Evolutionary conservation across 2,329 filamentous ascomycete species (phyloP), one percentile per base, ranked within the genome.

Genomic region (Phialophora expanda): DNA sequence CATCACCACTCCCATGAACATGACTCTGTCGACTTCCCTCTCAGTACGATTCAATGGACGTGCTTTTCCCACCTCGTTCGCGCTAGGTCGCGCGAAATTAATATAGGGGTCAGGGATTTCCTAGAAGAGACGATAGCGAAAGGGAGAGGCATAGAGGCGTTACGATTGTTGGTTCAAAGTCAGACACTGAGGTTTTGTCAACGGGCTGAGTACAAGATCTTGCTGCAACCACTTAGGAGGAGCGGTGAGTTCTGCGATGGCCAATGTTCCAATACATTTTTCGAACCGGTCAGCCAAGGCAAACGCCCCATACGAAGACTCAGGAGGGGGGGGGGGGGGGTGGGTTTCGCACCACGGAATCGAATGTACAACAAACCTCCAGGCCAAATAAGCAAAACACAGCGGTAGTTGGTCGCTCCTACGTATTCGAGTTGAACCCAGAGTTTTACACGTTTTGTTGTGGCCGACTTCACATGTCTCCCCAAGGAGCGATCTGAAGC

Each of bases 1-100:
- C 53, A 54, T 66, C 26, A 58, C 48, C 9, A 24, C 46, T 22
- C 58, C 63, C 30, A 20, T 58, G 34, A 62, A 62, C 50, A 17
- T 62, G 8, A 24, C 9, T n/a, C 4, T 56, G n/a, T 12, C 32
- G 30, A 14, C 9, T n/a, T 41, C 5, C 34, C 8, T 22, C 1
- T 26, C 30, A 24, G 1, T 44, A 6, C 8, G 53, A 20, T 1
- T 32, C 17, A 44, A 44, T 17, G 55, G 8, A n/a, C 28, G 8
- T 20, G 11, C 20, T 9, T 44, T 20, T 9, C 1, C 24, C 12
- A 14, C 3, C 11, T 57, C 6, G 12, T 57, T 20, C 55, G 32
- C 24, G 3, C 20, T 38, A 34, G 55, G 20, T 11, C 44, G 28
- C 8, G 32, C 5, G 32, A 38, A 12, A 57, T 24, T 4, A 11